Conservation (phyloP, 1,139 yeast genomes). For the Taiozyma sp. region DNA sequence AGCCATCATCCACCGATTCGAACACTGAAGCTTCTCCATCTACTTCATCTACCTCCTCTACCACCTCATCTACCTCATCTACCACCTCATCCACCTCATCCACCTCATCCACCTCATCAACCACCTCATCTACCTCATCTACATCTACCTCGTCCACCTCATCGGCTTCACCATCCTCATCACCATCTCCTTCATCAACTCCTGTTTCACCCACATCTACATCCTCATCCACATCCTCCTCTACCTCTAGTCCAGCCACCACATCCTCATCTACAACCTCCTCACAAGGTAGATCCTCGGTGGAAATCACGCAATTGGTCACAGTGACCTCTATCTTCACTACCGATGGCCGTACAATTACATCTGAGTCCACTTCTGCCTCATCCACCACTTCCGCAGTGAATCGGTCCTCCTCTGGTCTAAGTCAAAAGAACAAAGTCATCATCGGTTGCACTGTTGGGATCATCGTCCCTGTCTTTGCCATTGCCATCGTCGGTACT, state of each 20-base stretch:
- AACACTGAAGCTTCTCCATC: constrained; percentile 6
- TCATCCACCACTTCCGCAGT: constrained; percentile 4
- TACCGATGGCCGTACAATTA: constrained; percentile 16
- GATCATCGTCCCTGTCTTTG: constrained; percentile 18
- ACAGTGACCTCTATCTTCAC: constrained; percentile 20
- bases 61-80: not conserved
- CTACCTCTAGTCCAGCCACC: constrained; percentile 2
- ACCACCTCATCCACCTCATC: not conserved
- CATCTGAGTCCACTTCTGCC: constrained; percentile 12
- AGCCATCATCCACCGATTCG: constrained; percentile 10
- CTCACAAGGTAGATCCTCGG: constrained; percentile 1
- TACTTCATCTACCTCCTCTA: not conserved
- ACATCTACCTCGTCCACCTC: not conserved
- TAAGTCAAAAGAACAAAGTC: constrained; percentile 17
- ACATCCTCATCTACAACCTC: constrained; percentile 6
- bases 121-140: constrained; percentile 1
- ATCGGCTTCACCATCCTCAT: not conserved
- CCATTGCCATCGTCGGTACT: constrained; percentile 3
- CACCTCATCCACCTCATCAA: constrained; percentile 1
- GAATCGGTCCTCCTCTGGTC: constrained; percentile 8
- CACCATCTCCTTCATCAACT: not conserved
- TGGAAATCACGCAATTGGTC: constrained; percentile 14
- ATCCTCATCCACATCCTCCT: not conserved
- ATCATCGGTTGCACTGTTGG: constrained; percentile 25
- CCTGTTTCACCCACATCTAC: not conserved